Evolutionary conservation across 768 basidiomycete species (phyloP).

Genomic region (Leucosporidium yakuticum): DNA sequence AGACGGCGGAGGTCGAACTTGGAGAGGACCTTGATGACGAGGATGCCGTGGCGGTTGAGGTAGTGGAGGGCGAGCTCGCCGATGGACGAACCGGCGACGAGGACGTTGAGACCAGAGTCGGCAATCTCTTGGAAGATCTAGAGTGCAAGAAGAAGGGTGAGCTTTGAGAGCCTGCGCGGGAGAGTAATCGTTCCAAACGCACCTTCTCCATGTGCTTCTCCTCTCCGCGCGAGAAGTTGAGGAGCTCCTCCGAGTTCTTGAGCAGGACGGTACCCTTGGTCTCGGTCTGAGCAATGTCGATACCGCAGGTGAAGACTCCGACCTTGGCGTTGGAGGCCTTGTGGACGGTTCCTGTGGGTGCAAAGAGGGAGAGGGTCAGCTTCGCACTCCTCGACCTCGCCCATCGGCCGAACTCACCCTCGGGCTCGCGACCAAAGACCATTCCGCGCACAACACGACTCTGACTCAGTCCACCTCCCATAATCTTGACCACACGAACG

Average conservation of each 20-base stretch:
- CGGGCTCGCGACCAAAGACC: constrained; percentile 95
- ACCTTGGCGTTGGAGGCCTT: constrained; percentile 82
- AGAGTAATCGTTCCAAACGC: background rate
- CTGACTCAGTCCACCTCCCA: constrained; percentile 79
- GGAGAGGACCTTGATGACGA: constrained; percentile 92
- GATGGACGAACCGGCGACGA: constrained; percentile 85
- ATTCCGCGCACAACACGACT: constrained; percentile 92
- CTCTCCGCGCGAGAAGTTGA: constrained; percentile 93
- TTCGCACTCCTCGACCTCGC: background rate
- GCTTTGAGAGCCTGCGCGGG: background rate
- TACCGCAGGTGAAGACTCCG: constrained; percentile 84
- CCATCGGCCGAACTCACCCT: constrained; percentile 53
- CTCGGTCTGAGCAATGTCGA: constrained; percentile 94
- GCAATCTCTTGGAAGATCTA: constrained; percentile 96
- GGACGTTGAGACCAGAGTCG: constrained; percentile 85
- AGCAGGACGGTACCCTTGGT: constrained; percentile 97
- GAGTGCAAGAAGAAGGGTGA: background rate
- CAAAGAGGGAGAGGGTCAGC: constrained; percentile 4
- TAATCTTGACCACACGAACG: constrained; percentile 95
- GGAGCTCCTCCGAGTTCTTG: constrained; percentile 90
- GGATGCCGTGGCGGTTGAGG: constrained; percentile 86
- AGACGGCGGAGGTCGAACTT: constrained; percentile 94
- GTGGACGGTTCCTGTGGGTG: constrained; percentile 62
- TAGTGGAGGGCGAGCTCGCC: constrained; percentile 97
- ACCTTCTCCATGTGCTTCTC: constrained; percentile 91